A percentile compares a stretch with the other conserved stretches of the same genome.
These are phyloP conservation scores for Pulveroboletus sp. DNA, from an alignment of 768 basidiomycete species.

Conservation along the genomic window DNA sequence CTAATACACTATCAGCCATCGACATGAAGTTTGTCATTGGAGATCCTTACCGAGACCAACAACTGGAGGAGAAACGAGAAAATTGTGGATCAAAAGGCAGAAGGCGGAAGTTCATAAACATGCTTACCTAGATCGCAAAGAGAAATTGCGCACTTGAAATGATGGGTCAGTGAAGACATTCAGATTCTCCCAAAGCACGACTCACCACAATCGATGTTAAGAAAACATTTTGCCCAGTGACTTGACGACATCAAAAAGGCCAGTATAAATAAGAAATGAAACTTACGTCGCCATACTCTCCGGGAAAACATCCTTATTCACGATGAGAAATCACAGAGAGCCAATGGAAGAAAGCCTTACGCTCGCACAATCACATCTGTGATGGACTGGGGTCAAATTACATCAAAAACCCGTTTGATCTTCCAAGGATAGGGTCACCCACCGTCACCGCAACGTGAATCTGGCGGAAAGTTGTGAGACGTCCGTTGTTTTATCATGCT, in stretches of 20 bases:
- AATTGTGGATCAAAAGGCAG: not conserved
- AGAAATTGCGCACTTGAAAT: slow-evolving; percentile 36
- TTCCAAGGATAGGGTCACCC: no score
- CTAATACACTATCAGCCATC: slow-evolving; percentile 28
- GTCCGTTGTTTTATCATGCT: not conserved
- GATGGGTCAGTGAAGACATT: slow-evolving; percentile 2
- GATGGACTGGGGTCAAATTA: slow-evolving; percentile 34
- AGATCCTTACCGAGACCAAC: slow-evolving; percentile 10
- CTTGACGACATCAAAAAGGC: slow-evolving; percentile 28
- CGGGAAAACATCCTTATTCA: slow-evolving; percentile 42
- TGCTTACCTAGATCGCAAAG: slow-evolving; percentile 44
- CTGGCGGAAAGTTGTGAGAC: slow-evolving; percentile 26
- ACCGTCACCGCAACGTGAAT: slow-evolving; percentile 55
- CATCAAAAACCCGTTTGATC: slow-evolving; percentile 19
- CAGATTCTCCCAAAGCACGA: not conserved
- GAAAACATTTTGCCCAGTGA: slow-evolving; percentile 41
- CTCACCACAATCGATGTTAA: slow-evolving; percentile 48
- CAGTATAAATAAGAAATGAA: not conserved
- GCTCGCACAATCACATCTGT: slow-evolving; percentile 48
- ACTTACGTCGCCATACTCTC: slow-evolving; percentile 49
- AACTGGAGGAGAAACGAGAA: not conserved
- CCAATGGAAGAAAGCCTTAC: slow-evolving; percentile 15
- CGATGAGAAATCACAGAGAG: not conserved
- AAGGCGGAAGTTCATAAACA: not conserved
- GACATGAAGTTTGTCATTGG: not conserved